Base-by-base conservation (phyloP, 345 rosid species). In the Hibiscus mutabilis region DNA sequence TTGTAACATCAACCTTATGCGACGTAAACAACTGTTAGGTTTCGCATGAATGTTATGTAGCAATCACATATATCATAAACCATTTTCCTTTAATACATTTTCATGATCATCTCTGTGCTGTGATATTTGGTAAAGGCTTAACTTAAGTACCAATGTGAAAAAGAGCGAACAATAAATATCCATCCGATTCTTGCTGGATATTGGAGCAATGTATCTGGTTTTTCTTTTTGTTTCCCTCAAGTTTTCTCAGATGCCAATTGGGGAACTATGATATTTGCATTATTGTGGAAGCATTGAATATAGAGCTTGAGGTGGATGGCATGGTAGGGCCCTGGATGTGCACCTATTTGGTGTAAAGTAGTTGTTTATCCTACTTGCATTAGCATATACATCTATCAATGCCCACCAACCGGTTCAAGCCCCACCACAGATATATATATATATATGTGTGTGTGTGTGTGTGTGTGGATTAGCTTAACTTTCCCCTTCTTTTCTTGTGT, bases 291-390 rank as follows among this genome's bases (percentile, higher is more conserved):
- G 74, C n/a, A 40, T 4, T 49, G 64, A 68, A 42, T 42, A 11
- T 42, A 42, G 46, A 42, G 46, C 13, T 42, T 42, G 53, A 55
- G 6, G 24, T 53, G 52, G 68, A 66, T 25, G 72, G 57, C 55
- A 42, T 25, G 49, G 84, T 71, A 51, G 84, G 84, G 22, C 76
- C 80, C 18, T 35, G 0, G 66, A 75, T 76, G 3, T 65, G 74
- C 47, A 10, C 25, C 35, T 22, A 69, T 79, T 81, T 75, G 83
- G 68, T 81, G 79, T 77, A 68, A 74, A 76, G 71, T 27, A 37
- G 63, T 64, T 70, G 78, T 58, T 71, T 70, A 66, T 69, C 82
- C 76, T n/a, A 25, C 56, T 68, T 9, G 60, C 62, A 31, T 31
- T 37, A 13, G 52, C 52, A 47, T 47, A 7, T 37, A 37, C 42